These are phyloP conservation scores for Dactylorhiza incarnata DNA, from an alignment of 106 monocot genomes.

Conservation along the genomic window DNA sequence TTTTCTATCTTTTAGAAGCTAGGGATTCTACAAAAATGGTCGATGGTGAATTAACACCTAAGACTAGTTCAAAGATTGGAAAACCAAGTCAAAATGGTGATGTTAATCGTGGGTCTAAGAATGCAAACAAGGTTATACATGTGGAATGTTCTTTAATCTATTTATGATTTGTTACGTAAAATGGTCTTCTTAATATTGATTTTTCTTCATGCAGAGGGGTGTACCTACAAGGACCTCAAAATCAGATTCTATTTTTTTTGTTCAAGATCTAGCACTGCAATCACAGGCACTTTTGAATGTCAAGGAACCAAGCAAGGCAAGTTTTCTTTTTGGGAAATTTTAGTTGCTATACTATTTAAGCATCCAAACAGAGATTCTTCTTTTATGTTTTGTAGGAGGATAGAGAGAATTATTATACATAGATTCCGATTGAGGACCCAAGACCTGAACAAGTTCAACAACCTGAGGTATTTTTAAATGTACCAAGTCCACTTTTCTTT, in stretches of 20 bases:
- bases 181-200: constrained; percentile 1
- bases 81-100: constrained; percentile 39
- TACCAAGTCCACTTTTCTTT: too few species aligned
- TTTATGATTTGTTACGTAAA: neutral
- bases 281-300: constrained; percentile 87
- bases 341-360: neutral
- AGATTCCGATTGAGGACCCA: constrained; percentile 92
- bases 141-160: constrained; percentile 20
- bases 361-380: neutral
- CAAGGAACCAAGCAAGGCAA: constrained; percentile 92
- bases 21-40: constrained; percentile 37
- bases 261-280: constrained; percentile 81
- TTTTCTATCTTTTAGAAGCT: constrained; percentile 31
- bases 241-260: constrained; percentile 45
- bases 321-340: neutral
- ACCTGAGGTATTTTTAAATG: constrained; percentile 55
- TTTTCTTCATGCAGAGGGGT: constrained; percentile 33
- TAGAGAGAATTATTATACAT: constrained; percentile 62
- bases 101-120: constrained; percentile 48
- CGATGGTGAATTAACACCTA: constrained; percentile 32
- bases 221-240: constrained; percentile 56
- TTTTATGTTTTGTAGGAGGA: constrained; percentile 63
- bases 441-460: constrained; percentile 96
- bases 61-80: constrained; percentile 42
- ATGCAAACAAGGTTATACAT: constrained; percentile 38